phyloP scores from a whole-genome alignment of 441 rosid species.

The Caryocar brasiliense region DNA sequence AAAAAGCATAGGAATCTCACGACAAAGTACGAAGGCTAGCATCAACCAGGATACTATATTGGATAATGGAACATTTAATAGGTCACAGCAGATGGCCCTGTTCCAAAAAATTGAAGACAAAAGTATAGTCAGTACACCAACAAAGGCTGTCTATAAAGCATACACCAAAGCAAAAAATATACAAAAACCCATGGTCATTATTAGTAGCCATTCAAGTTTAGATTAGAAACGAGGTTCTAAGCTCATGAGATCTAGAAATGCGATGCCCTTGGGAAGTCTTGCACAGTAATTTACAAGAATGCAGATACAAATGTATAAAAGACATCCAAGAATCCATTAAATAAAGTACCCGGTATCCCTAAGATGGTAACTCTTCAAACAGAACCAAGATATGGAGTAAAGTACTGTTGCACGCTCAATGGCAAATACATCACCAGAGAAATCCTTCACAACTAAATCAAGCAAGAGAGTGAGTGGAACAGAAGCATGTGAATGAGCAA shows the following conservation, averaged over 20 bases:
- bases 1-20: conserved; percentile 63
- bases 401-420: conserved; percentile 66
- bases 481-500: conserved; percentile 24
- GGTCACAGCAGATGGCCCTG: conserved; percentile 62
- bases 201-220: neutral
- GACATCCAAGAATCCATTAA: neutral
- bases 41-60: conserved; percentile 54
- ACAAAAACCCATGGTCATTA: too few relatives aligned
- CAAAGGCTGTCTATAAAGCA: neutral
- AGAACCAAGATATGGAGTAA: conserved; percentile 55
- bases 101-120: conserved; percentile 7
- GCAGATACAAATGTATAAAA: neutral
- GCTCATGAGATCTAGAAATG: neutral
- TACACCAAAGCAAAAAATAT: neutral
- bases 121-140: neutral
- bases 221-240: neutral
- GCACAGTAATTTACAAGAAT: neutral
- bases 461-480: conserved; percentile 31
- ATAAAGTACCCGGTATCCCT: conserved; percentile 48
- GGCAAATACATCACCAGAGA: conserved; percentile 47
- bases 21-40: conserved; percentile 69
- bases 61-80: conserved; percentile 40
- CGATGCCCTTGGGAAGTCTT: neutral
- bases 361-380: conserved; percentile 37
- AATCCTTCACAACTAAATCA: conserved; percentile 59